Percentiles rank a stretch among this genome's conserved stretches.
Evolutionary conservation across 345 rosid genomes (phyloP).

Genomic region (Theobroma cacao): DNA sequence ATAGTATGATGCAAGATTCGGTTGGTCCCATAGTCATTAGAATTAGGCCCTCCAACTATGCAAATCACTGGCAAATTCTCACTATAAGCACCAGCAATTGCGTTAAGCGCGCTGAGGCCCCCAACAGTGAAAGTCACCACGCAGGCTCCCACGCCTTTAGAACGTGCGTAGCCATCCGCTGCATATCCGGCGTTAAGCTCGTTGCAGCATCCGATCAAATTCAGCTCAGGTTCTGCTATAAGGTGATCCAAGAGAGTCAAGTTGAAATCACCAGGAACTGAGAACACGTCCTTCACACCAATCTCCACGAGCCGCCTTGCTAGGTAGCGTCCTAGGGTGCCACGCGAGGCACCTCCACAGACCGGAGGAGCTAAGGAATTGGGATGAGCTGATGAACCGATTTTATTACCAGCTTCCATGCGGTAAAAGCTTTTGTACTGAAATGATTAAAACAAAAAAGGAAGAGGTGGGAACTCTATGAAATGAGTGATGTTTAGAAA

Average conservation of each 20-base stretch:
- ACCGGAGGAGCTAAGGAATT: conserved; percentile 19
- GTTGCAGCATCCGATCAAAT: conserved; percentile 67
- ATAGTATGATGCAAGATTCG: conserved; percentile 72
- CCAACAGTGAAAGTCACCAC: conserved; percentile 81
- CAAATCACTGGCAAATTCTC: conserved; percentile 73
- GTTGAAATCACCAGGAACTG: conserved; percentile 77
- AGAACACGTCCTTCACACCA: conserved; percentile 64
- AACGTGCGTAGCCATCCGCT: conserved; percentile 71
- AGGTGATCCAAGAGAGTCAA: conserved; percentile 61
- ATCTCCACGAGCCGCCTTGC: conserved; percentile 72
- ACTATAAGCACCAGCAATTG: conserved; percentile 71
- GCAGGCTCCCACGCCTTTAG: conserved; percentile 66
- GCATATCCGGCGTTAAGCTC: conserved; percentile 85
- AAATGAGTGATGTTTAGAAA: neutral
- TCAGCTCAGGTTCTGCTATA: conserved; percentile 55
- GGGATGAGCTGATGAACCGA: conserved; percentile 36
- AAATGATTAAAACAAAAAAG: neutral
- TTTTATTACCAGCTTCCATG: conserved; percentile 40
- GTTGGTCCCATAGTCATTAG: conserved; percentile 68
- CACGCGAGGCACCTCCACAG: conserved; percentile 13
- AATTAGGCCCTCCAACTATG: conserved; percentile 66
- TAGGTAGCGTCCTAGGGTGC: conserved; percentile 56
- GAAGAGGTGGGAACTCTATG: neutral
- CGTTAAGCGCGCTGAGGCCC: conserved; percentile 65
- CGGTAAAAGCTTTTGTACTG: neutral